Evolutionary conservation across 2,329 filamentous ascomycete species (phyloP).

Genomic region (Curvularia lunata): DNA sequence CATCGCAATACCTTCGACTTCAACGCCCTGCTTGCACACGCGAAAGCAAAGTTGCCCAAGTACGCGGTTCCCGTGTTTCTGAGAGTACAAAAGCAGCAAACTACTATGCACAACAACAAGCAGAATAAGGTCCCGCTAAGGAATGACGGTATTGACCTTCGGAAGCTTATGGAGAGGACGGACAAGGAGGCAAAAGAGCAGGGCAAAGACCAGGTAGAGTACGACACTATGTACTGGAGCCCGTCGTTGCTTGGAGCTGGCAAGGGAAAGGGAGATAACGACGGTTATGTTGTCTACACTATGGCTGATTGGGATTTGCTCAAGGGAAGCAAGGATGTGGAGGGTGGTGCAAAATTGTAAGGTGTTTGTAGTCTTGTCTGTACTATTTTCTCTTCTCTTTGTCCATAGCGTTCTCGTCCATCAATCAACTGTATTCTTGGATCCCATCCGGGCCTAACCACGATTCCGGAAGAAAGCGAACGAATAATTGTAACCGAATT

Average conservation of each 20-base stretch:
- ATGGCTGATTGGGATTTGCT: slow-evolving; percentile 65
- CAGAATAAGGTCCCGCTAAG: slow-evolving; percentile 77
- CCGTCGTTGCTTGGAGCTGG: slow-evolving; percentile 45
- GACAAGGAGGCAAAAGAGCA: slow-evolving; percentile 48
- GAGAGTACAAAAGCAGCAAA: slow-evolving; percentile 64
- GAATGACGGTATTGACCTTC: slow-evolving; percentile 69
- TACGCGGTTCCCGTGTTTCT: slow-evolving; percentile 81
- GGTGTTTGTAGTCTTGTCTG: neutral
- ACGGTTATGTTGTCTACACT: slow-evolving; percentile 64
- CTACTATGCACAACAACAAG: slow-evolving; percentile 77
- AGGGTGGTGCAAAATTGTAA: slow-evolving; percentile 27
- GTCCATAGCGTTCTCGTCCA: slow-evolving; percentile 7
- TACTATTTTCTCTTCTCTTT: neutral
- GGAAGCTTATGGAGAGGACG: slow-evolving; percentile 51
- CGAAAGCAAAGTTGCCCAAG: slow-evolving; percentile 66
- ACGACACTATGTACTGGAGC: slow-evolving; percentile 60
- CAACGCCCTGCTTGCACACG: slow-evolving; percentile 63
- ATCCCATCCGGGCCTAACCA: neutral
- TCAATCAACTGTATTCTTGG: neutral
- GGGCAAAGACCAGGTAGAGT: slow-evolving; percentile 39
- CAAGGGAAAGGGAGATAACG: slow-evolving; percentile 47
- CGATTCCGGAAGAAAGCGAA: neutral
- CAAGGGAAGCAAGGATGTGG: slow-evolving; percentile 37
- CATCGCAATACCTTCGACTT: slow-evolving; percentile 58
- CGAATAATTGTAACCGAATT: neutral